phyloP scores from a whole-genome alignment of 169 alveolate genomes.

The Plasmodium inui region DNA sequence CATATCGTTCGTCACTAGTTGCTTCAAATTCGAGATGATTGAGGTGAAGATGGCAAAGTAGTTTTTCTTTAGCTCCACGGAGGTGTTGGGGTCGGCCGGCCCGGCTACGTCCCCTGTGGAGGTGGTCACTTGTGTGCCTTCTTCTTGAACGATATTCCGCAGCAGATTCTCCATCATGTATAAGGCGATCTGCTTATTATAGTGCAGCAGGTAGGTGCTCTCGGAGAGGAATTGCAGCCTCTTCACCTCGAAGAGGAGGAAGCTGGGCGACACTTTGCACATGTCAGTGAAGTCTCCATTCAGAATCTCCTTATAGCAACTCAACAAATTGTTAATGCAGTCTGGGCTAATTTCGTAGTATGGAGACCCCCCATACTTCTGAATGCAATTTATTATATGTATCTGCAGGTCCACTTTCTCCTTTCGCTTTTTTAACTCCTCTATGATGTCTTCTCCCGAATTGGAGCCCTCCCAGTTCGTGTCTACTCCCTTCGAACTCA shows the following conservation, averaged over 20 bases:
- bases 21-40: conserved; percentile 12
- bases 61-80: conserved; percentile 39
- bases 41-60: conserved; percentile 57
- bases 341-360: conserved; percentile 42
- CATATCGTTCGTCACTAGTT: conserved; percentile 29
- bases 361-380: conserved; percentile 58
- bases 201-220: conserved; percentile 43
- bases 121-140: too few relatives aligned
- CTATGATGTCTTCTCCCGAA: not conserved
- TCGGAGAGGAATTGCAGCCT: conserved; percentile 47
- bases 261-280: conserved; percentile 1
- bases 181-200: conserved; percentile 54
- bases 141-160: conserved; percentile 12
- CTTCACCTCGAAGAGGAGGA: conserved; percentile 24
- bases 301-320: conserved; percentile 18
- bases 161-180: conserved; percentile 44
- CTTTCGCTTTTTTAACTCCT: conserved; percentile 12
- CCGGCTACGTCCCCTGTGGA: too few relatives aligned
- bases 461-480: not conserved
- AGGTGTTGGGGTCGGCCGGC: not conserved
- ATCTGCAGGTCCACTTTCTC: conserved; percentile 18
- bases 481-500: not conserved
- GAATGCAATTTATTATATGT: conserved; percentile 30
- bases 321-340: conserved; percentile 22
- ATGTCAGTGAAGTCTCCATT: conserved; percentile 21